Conservation (phyloP, 805 yeast genomes). For the Metschnikowia similis region DNA sequence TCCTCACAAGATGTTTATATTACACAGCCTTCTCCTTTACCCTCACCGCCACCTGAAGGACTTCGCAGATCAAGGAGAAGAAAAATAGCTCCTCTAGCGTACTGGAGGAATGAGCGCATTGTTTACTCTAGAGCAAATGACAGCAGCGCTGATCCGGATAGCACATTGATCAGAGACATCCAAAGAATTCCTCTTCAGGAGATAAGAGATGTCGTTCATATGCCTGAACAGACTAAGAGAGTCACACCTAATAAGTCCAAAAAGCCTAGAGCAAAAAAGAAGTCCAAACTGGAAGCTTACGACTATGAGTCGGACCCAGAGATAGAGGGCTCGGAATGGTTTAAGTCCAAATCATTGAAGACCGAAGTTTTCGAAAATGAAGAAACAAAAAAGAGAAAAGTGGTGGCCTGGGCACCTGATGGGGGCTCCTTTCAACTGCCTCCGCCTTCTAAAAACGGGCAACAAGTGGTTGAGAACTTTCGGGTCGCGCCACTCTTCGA, state of each 20-base stretch:
- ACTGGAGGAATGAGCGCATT: slow-evolving; percentile 78
- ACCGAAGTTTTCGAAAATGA: slow-evolving; percentile 47
- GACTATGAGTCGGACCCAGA: slow-evolving; percentile 39
- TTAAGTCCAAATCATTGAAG: slow-evolving; percentile 35
- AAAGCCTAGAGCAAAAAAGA: slow-evolving; percentile 11
- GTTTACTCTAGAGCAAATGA: slow-evolving; percentile 45
- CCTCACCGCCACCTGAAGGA: slow-evolving; percentile 45
- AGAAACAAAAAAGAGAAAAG: slow-evolving; percentile 28
- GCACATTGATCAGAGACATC: slow-evolving; percentile 31
- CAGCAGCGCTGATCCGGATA: slow-evolving; percentile 40
- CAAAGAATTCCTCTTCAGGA: slow-evolving; percentile 47
- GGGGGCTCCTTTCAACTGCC: slow-evolving; percentile 40
- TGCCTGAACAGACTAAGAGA: slow-evolving; percentile 27
- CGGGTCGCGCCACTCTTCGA: slow-evolving; percentile 62
- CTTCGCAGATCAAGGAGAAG: slow-evolving; percentile 63
- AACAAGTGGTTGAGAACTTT: slow-evolving; percentile 40
- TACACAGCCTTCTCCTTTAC: slow-evolving; percentile 30
- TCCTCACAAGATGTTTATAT: slow-evolving; percentile 7
- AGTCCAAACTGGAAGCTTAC: slow-evolving; percentile 14
- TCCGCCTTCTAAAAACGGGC: slow-evolving; percentile 37
- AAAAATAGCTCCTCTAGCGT: slow-evolving; percentile 67
- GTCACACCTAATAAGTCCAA: not conserved
- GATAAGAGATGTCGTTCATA: slow-evolving; percentile 55
- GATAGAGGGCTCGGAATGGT: slow-evolving; percentile 52
- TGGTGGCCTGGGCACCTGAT: slow-evolving; percentile 65